Base-by-base conservation (phyloP, 345 rosid species). In the Combretum micranthum region DNA sequence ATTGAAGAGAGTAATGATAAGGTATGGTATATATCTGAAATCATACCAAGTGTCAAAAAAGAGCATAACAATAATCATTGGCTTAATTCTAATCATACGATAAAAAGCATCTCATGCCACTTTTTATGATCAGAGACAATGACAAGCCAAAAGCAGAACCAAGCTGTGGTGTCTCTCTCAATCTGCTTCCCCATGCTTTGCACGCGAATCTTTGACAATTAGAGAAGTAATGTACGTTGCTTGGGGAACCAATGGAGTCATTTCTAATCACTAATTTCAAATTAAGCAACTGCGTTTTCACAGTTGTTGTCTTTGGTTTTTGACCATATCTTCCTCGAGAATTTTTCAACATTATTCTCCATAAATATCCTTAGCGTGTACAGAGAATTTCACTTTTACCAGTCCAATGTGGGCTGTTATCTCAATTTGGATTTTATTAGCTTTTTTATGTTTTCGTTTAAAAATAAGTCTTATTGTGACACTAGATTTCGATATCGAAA, bases 181-280 rank as follows among this genome's bases (percentile, higher is more conserved):
- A 68, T 65, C 23, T 69, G 69, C 63, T 62, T 51, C 60, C 63
- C 42, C 80, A 77, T 68, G 75, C 83, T 63, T 48, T 61, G 75
- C 85, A 77, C 61, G 78, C 77, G 74, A 77, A 75, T 71, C 85
- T 80, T 77, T 69, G 78, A 75, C 63, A 69, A 68, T 43, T 15
- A 10, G 39, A 25, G 50, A 32, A 19, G 32, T 9, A 32, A 0
- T 63, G 67, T 59, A 42, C 54, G 60, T 69, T 4, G 12, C 57
- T 65, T 50, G 14, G 67, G 68, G 72, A 64, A 57, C 39, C 56
- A 46, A 16, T 50, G 61, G 11, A 20, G 52, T 68, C 64, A 72
- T 72, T 57, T 66, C 64, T 62, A 23, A 54, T 60, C 58, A 32
- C 39, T 32, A 32, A 32, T 32, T 32, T 32, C 39, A 32, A 32